Percentiles rank a stretch among this genome's conserved stretches.
phyloP scores from a whole-genome alignment of 257 asterid species.

The Solanum chiquidenum region DNA sequence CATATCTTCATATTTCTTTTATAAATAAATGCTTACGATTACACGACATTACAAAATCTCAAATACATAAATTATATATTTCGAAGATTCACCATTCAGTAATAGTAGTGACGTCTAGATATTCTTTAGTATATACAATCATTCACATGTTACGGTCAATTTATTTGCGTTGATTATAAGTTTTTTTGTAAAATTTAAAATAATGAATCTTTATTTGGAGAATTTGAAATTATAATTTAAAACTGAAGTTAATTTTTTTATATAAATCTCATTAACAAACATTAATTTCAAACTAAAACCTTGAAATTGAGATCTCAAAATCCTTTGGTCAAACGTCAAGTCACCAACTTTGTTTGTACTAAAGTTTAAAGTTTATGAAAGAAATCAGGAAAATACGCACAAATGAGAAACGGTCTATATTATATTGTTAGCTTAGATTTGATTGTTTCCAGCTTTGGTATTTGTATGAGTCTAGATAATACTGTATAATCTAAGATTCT shows the following conservation, averaged over 20 bases:
- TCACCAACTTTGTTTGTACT: background rate
- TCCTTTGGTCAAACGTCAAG: background rate
- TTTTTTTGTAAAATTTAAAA: background rate
- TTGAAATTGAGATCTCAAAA: background rate
- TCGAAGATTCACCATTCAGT: background rate
- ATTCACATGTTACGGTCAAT: background rate
- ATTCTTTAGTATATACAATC: background rate
- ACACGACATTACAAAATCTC: background rate
- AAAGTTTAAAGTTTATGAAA: background rate
- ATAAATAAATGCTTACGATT: background rate
- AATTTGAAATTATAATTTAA: background rate
- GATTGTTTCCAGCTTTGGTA: background rate
- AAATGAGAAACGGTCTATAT: background rate
- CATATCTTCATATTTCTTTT: too few relatives aligned
- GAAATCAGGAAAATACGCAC: background rate
- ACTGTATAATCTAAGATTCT: background rate
- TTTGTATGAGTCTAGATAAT: background rate
- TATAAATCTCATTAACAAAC: background rate
- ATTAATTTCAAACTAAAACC: background rate
- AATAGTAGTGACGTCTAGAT: background rate
- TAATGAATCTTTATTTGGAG: background rate
- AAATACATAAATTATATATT: background rate
- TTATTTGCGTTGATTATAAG: background rate
- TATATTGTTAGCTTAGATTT: background rate
- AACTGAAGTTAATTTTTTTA: background rate